A percentile compares a stretch with the other conserved stretches of the same genome.
These are phyloP conservation scores for Paracorniculantispora psalliotae DNA, from an alignment of 2,329 filamentous ascomycete genomes.

Conservation along the genomic window DNA sequence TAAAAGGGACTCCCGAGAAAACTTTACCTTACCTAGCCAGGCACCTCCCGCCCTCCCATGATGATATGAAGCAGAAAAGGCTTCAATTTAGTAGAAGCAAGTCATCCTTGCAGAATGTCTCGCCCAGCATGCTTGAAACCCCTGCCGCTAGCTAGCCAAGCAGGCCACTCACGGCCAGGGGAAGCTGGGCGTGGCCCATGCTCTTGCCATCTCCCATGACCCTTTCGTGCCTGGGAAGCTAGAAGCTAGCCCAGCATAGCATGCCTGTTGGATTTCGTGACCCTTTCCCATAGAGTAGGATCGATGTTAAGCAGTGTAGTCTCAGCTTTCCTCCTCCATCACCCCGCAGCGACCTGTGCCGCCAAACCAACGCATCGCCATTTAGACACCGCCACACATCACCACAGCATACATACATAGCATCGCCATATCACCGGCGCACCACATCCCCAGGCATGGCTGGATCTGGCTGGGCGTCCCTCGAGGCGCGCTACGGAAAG, in stretches of 20 bases:
- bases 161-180: background rate
- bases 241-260: background rate
- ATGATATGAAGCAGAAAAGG: too few species aligned
- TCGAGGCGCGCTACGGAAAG: conserved; percentile 16
- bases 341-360: background rate
- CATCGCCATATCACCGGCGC: background rate
- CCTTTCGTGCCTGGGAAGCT: background rate
- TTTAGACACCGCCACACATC: background rate
- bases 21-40: background rate
- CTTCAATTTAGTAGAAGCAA: background rate
- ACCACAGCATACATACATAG: background rate
- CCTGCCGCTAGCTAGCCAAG: background rate
- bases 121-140: background rate
- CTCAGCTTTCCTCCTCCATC: background rate
- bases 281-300: background rate
- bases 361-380: background rate
- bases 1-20: conserved; percentile 7
- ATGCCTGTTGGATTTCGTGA: background rate
- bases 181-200: conserved; percentile 2
- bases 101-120: background rate
- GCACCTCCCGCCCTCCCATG: background rate
- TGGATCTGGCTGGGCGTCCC: conserved; percentile 8
- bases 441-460: background rate
- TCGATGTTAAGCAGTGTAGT: background rate
- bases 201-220: background rate